These are phyloP conservation scores for Daldinia concentrica DNA, from an alignment of 495 filamentous ascomycete species.

Conservation along the genomic window DNA sequence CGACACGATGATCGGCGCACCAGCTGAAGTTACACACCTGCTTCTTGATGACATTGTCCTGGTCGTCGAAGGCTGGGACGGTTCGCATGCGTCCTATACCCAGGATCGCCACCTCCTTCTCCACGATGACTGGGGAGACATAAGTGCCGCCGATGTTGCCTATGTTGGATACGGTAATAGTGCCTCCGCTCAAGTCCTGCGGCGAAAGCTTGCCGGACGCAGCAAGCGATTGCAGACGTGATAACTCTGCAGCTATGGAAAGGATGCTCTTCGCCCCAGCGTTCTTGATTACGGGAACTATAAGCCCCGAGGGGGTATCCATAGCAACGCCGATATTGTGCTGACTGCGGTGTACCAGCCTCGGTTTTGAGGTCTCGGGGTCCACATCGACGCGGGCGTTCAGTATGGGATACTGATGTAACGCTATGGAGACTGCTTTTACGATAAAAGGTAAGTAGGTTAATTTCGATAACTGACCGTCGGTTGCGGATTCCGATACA, in stretches of 20 bases:
- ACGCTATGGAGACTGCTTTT: slow-evolving; percentile 89
- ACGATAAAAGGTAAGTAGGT: slow-evolving; percentile 94
- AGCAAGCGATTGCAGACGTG: slow-evolving; percentile 75
- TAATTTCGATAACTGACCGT: slow-evolving; percentile 65
- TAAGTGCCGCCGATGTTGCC: slow-evolving; percentile 96
- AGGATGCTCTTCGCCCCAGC: slow-evolving; percentile 77
- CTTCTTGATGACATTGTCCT: slow-evolving; percentile 66
- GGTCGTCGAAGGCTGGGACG: slow-evolving; percentile 74
- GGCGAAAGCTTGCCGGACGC: slow-evolving; percentile 75
- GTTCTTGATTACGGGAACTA: slow-evolving; percentile 95
- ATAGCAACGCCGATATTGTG: slow-evolving; percentile 98
- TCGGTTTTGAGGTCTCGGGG: slow-evolving; percentile 62
- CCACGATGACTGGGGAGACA: slow-evolving; percentile 88
- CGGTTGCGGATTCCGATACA: slow-evolving; percentile 51
- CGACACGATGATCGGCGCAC: slow-evolving; percentile 94
- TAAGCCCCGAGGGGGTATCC: slow-evolving; percentile 87
- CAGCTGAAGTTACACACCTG: slow-evolving; percentile 88
- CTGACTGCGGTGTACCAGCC: slow-evolving; percentile 75
- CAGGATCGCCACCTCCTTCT: slow-evolving; percentile 89
- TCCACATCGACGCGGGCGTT: slow-evolving; percentile 81
- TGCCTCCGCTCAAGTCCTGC: slow-evolving; percentile 83
- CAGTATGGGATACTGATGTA: slow-evolving; percentile 82
- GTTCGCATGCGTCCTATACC: slow-evolving; percentile 83
- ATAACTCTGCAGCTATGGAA: slow-evolving; percentile 79
- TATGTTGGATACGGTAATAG: slow-evolving; percentile 96